Percentiles rank a stretch among this genome's conserved stretches.
Evolutionary conservation across 805 yeast species (phyloP).

Genomic region (Wickerhamiella brachini): DNA sequence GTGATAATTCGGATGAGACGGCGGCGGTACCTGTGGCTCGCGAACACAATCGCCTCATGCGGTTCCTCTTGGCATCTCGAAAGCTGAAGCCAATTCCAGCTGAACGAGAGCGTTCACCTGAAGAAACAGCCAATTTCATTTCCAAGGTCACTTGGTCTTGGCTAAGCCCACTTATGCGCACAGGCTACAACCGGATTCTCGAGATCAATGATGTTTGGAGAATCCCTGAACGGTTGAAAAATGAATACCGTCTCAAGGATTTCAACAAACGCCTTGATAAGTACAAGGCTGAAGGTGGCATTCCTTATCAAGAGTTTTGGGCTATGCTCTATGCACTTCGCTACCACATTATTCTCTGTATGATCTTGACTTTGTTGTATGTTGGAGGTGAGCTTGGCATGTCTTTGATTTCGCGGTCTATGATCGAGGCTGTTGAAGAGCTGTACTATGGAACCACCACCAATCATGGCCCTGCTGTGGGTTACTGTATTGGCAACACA

Average conservation of each 20-base stretch:
- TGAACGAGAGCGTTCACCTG: constrained; percentile 11
- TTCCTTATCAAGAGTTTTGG: constrained; percentile 13
- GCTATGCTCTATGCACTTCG: constrained; percentile 17
- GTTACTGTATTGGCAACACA: constrained; percentile 60
- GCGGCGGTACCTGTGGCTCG: not conserved
- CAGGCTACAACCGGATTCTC: constrained; percentile 17
- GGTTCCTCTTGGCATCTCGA: constrained; percentile 7
- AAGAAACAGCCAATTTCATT: constrained; percentile 25
- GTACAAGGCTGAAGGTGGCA: constrained; percentile 3
- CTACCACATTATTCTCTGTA: constrained; percentile 4
- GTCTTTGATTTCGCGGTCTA: constrained; percentile 15
- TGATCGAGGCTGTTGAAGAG: constrained; percentile 10
- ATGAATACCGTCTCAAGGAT: constrained; percentile 9
- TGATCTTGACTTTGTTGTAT: constrained; percentile 6
- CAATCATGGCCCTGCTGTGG: constrained; percentile 46
- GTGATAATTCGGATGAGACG: not conserved
- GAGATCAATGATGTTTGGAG: constrained; percentile 16
- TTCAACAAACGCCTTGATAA: constrained; percentile 9
- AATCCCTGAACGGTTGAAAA: constrained; percentile 11
- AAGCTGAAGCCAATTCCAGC: constrained; percentile 16
- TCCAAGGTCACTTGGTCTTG: constrained; percentile 38
- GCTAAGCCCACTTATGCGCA: constrained; percentile 36
- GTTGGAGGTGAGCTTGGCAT: constrained; percentile 16
- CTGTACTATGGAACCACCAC: constrained; percentile 11
- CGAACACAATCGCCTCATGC: constrained; percentile 11